Evolutionary conservation across 768 basidiomycete species (phyloP), one percentile per base, ranked within the genome.

Genomic region (Lactarius hengduanensis): DNA sequence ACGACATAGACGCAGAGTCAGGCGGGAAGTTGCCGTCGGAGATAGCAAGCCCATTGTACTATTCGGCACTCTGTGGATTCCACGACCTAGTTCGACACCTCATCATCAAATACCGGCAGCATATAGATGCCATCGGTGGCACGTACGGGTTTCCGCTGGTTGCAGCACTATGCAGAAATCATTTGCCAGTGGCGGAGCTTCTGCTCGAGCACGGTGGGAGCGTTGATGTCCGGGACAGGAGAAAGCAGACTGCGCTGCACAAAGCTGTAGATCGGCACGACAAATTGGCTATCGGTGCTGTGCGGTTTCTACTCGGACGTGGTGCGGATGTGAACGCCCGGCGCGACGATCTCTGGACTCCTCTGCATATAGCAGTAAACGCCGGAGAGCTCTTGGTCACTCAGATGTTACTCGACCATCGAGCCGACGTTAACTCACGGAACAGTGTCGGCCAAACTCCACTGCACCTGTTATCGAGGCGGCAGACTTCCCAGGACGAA

Each of bases 11-110:
- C 40, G 11, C 47, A 3, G 3, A 18, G 28, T 1, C 13, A 4
- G 4, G 15, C 36, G 2, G 3, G 18, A 26, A 50, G 26, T 47
- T 40, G n/a, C 60, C 43, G 11, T 13, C 11, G 26, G 38, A 38
- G 47, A 66, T 22, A 55, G 43, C 0, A 20, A 45, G 55, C 26
- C 11, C 32, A 10, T 32, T 65, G 13, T 56, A 61, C 55, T 66
- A 57, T 10, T 26, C 65, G 0, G 43, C 65, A 2, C 18, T 61
- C 20, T 61, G 59, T n/a, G 65, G 65, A 10, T 57, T 61, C 41
- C 40, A 32, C 8, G 45, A 22, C 32, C 9, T 61, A 6, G 8
- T 5, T 5, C 2, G 28, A 32, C 45, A 57, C 20, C 20, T 66
- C 28, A 11, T 40, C 22, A 10, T 6, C 10, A 57, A 22, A n/a